A percentile compares a stretch with the other conserved stretches of the same genome.
Evolutionary conservation across 2,329 filamentous ascomycete genomes (phyloP).

Genomic region (Rasamsonia emersonii): DNA sequence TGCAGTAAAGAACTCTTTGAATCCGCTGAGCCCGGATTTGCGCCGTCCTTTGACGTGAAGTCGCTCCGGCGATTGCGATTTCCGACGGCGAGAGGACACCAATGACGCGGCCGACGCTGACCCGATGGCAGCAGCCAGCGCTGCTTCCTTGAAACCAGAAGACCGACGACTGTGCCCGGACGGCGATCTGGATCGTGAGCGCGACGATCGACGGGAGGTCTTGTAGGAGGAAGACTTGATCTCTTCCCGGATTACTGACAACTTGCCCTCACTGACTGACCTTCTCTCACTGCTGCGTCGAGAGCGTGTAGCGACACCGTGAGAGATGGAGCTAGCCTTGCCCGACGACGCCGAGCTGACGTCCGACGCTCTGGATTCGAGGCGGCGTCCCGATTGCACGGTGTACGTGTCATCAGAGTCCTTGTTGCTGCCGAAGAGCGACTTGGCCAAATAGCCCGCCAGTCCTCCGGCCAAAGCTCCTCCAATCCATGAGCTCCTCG

Average conservation of each 20-base stretch:
- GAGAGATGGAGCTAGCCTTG: slow-evolving; percentile 37
- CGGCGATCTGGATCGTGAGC: slow-evolving; percentile 36
- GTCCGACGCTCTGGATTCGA: slow-evolving; percentile 19
- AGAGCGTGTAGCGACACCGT: slow-evolving; percentile 28
- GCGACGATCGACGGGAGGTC: slow-evolving; percentile 23
- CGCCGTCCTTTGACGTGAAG: slow-evolving; percentile 6
- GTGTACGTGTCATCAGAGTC: slow-evolving; percentile 55
- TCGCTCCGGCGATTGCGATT: slow-evolving; percentile 41
- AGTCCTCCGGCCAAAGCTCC: slow-evolving; percentile 48
- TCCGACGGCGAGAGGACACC: slow-evolving; percentile 20
- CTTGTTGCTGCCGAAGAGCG: slow-evolving; percentile 42
- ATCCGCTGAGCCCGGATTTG: slow-evolving; percentile 26
- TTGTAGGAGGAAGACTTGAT: slow-evolving; percentile 9
- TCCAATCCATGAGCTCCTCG: slow-evolving; percentile 42
- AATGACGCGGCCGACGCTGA: slow-evolving; percentile 9
- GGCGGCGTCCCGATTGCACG: slow-evolving; percentile 44
- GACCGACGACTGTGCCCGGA: slow-evolving; percentile 16
- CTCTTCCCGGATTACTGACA: slow-evolving; percentile 1
- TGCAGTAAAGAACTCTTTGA: slow-evolving; percentile 56
- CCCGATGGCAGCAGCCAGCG: slow-evolving; percentile 27
- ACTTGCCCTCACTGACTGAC: slow-evolving; percentile 7
- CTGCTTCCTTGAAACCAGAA: slow-evolving; percentile 24
- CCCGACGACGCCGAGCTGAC: slow-evolving; percentile 19
- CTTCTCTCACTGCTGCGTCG: slow-evolving; percentile 16
- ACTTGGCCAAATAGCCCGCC: slow-evolving; percentile 48